Base-by-base conservation (phyloP, 352 stramenopile species). In the Phytophthora parvispora region DNA sequence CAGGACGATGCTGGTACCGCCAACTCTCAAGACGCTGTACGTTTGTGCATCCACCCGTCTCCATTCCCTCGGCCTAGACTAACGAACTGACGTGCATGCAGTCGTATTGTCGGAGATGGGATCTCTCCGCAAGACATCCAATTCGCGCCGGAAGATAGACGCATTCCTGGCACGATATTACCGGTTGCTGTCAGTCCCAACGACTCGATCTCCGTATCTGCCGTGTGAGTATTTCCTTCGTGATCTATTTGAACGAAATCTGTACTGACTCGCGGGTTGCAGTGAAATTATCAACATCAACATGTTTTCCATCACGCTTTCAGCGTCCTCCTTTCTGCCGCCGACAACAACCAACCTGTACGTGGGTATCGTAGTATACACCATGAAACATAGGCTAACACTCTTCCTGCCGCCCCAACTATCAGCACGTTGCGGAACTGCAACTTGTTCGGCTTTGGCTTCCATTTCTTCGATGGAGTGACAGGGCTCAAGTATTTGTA, bases 371-470 rank as follows among this genome's bases (percentile, higher is more conserved):
- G 32, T 7, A n/a, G 20, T 15, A 16, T 3, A 25, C n/a, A 18
- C 16, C 16, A 29, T 42, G 3, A 60, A 28, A 3, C 20, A n/a
- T 42, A 1, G 16, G 12, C 18, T 43, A 24, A 59, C 55, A 58
- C 8, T 59, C 1, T n/a, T 54, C 12, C 2, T 25, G 12, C 43
- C 16, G 4, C 3, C 32, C n/a, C 12, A 8, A 12, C 15, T 32
- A 5, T 9, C 32, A 86, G 78, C 6, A 80, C 73, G 1, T 52
- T 89, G 36, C 63, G 73, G 25, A 85, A 82, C 50, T 86, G 75
- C 66, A 84, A 78, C 51, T 36, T 89, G 28, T 58, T 53, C 24
- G 69, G 54, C 12, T 78, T 83, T n/a, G 69, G 69, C 2, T 76
- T 70, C 25, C 58, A 80, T 32, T 85, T 89, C 31, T 71, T 78